Base-by-base conservation (phyloP, 208 protist species). In the Naegleria gruberi region DNA sequence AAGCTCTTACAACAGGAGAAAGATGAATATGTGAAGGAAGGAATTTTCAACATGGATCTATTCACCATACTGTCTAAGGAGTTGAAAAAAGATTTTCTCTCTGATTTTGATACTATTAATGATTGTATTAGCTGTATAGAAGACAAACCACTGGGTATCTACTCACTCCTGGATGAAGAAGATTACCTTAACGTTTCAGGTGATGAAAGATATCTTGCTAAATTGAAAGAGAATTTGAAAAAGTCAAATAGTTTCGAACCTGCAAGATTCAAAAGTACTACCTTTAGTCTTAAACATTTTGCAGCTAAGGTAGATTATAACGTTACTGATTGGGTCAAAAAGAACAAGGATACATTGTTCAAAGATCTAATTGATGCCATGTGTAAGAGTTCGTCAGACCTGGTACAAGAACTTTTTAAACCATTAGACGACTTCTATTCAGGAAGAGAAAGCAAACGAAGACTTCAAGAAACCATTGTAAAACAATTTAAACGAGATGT, bases 81-180 rank as follows among this genome's bases (percentile, higher is more conserved):
- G 15, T 10, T 65, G 2, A 65, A 65, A 65, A 65, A 65, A 65
- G 51, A 65, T 23, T 65, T 65, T 65, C 51, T 30, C 15, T 23
- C 30, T 4, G 51, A 65, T 65, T 65, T 30, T 19, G n/a, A 37
- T 8, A 77, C 6, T 37, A 37, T 77, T 2, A 77, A 77, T 77
- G 65, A 77, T 43, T 93, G 90, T 83, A 91, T 95, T 30, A 91
- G 94, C 42, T 51, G 95, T 8, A 95, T 95, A 86, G 93, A 95
- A 40, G 8, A 26, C 19, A 19, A 40, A 2, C 93, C 92, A 46
- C 92, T 77, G 65, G 96, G 96, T 45, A 95, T 98, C 73, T 96
- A 97, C 88, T 90, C 93, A 19, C 92, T 97, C 93, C 95, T 98
- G n/a, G 96, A 98, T 82, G 96, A 97, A 90, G 93, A 97, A 91